Base-by-base conservation (phyloP, 108 stramenopile genomes). In the Cyclotella choctawhatcheeana region DNA sequence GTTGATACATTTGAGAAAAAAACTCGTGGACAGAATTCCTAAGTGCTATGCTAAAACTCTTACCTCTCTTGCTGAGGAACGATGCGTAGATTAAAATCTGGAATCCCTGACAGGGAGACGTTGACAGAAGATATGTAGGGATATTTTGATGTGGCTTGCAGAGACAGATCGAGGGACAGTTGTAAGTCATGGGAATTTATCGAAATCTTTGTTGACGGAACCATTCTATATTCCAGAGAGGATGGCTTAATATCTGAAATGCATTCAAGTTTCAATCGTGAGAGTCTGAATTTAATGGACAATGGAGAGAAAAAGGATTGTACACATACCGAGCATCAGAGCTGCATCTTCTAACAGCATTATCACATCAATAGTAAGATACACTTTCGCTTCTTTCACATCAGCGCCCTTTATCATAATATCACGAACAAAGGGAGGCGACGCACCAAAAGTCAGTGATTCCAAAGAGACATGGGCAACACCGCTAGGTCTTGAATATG, bases 51-150 rank as follows among this genome's bases (percentile, higher is more conserved):
- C 13, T 52, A 20, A 24, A 17, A 22, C 16, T 51, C 68, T 61
- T 32, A 77, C 76, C 62, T 80, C 61, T 81, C 74, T 45, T 61
- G 51, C 34, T 66, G 81, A 22, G 81, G 76, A 21, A 65, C 67
- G 18, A 82, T 73, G 3, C 76, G 64, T 26, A 82, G 58, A 27
- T 35, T 67, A 33, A 77, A 72, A 24, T 72, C 72, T 29, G 81
- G 81, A 59, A 82, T 60, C 7, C 65, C 71, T 0, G 58, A 64
- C 2, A 82, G 30, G 8, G 81, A 77, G 0, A 82, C 24, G 20
- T 82, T 77, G 20, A 77, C 31, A 61, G 33, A 44, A 17, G 81
- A 82, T 48, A 82, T 62, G 56, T 73, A 82, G 3, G 81, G 81
- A 35, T 77, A 82, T 4, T 37, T 31, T 31, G 81, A 53, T 20